A percentile compares a stretch with the other conserved stretches of the same genome.
phyloP scores from a whole-genome alignment of 1,284 basidiomycete genomes.

The Ceratobasidium sp. region DNA sequence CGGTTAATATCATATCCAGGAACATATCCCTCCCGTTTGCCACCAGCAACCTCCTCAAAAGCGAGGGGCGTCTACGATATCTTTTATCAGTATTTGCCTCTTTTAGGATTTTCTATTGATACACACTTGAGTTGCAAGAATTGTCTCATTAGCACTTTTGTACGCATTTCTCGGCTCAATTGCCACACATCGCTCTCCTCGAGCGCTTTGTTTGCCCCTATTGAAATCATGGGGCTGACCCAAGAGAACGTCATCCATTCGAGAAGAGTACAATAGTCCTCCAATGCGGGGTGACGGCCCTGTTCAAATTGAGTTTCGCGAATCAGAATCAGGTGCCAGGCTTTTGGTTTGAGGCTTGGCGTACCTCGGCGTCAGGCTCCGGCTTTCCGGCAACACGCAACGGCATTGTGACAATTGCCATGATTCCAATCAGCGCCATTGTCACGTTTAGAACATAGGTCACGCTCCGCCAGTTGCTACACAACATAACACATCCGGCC shows the following conservation, averaged over 20 bases:
- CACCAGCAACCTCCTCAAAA: slow-evolving; percentile 23
- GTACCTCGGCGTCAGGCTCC: slow-evolving; percentile 28
- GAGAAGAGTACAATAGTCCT: slow-evolving; percentile 32
- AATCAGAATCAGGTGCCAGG: not conserved
- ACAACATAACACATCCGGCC: not conserved
- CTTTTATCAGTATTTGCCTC: not conserved
- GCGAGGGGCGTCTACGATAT: slow-evolving; percentile 18
- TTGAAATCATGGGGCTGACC: slow-evolving; percentile 33
- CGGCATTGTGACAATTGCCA: slow-evolving; percentile 21
- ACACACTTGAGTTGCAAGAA: slow-evolving; percentile 27
- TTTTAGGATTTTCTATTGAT: not conserved
- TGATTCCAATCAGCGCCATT: not conserved
- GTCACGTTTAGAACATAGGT: not conserved
- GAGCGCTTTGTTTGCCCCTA: slow-evolving; percentile 18
- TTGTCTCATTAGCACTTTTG: slow-evolving; percentile 31
- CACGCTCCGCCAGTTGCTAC: not conserved
- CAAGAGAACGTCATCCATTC: slow-evolving; percentile 40
- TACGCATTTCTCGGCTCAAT: slow-evolving; percentile 21
- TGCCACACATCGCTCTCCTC: slow-evolving; percentile 40
- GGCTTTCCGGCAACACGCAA: slow-evolving; percentile 29
- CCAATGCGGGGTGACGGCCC: slow-evolving; percentile 33
- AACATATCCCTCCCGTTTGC: slow-evolving; percentile 40
- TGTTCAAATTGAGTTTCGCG: not conserved
- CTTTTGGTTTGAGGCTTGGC: not conserved
- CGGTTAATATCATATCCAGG: slow-evolving; percentile 21